phyloP scores from a whole-genome alignment of 169 alveolate species.

The Plasmodium adleri region DNA sequence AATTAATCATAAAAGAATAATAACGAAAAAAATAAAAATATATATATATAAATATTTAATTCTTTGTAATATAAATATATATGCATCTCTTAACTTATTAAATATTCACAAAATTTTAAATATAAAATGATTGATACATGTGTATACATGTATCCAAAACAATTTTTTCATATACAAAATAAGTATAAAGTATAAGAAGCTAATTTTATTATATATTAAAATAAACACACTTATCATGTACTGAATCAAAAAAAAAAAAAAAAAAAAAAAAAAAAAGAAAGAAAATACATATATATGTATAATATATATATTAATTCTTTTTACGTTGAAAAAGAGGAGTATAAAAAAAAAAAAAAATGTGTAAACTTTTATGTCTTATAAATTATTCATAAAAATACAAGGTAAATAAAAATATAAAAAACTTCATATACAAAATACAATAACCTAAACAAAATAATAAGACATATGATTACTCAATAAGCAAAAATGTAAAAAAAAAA shows the following conservation, averaged over 20 bases:
- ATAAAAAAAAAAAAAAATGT: constrained; percentile 30
- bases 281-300: background rate
- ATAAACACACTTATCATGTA: background rate
- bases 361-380: constrained; percentile 56
- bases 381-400: constrained; percentile 18
- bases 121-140: background rate
- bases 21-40: too few relatives aligned
- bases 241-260: constrained; percentile 14
- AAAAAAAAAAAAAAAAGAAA: constrained; percentile 1
- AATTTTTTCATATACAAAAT: too few relatives aligned
- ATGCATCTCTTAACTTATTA: background rate
- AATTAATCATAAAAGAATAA: too few relatives aligned
- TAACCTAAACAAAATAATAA: constrained; percentile 53
- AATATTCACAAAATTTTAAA: too few relatives aligned
- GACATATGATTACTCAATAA: constrained; percentile 45
- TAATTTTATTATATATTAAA: too few relatives aligned
- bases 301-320: background rate
- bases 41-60: too few relatives aligned
- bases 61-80: too few relatives aligned
- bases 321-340: background rate
- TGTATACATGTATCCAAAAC: constrained; percentile 1
- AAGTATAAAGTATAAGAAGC: too few relatives aligned
- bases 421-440: constrained; percentile 12
- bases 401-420: constrained; percentile 19
- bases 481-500: constrained; percentile 18